phyloP scores from a whole-genome alignment of 2,329 filamentous ascomycete genomes.

The Ustulina deusta region DNA sequence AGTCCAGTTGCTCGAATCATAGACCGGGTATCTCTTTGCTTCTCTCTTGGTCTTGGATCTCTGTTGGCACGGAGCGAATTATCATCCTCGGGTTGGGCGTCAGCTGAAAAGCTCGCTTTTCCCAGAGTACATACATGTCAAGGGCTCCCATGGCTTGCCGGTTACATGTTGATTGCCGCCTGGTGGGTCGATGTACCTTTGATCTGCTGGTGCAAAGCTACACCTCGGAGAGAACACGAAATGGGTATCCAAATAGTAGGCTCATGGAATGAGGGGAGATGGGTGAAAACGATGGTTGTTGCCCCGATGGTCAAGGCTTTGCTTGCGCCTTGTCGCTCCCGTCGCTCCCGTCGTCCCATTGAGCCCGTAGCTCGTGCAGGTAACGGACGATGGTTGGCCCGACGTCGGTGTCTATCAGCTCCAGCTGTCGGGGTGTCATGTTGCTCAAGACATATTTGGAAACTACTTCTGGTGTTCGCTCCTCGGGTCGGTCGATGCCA shows the following conservation, averaged over 20 bases:
- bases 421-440: constrained; percentile 67
- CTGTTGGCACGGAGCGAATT: neutral
- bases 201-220: neutral
- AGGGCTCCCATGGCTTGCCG: neutral
- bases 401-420: constrained; percentile 63
- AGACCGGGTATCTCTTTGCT: neutral
- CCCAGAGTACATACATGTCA: neutral
- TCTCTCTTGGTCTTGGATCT: neutral
- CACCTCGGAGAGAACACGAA: neutral
- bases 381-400: constrained; percentile 64
- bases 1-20: neutral
- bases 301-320: neutral
- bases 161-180: neutral
- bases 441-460: constrained; percentile 80
- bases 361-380: constrained; percentile 60
- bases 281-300: neutral
- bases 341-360: constrained; percentile 51
- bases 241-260: constrained; percentile 8
- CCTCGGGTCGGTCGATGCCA: constrained; percentile 86
- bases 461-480: constrained; percentile 75
- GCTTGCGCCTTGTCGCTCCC: neutral
- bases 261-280: neutral
- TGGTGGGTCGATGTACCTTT: neutral
- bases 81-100: neutral
- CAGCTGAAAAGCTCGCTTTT: neutral